Evolutionary conservation across 441 rosid species (phyloP).

Genomic region (Gossypium lobatum): DNA sequence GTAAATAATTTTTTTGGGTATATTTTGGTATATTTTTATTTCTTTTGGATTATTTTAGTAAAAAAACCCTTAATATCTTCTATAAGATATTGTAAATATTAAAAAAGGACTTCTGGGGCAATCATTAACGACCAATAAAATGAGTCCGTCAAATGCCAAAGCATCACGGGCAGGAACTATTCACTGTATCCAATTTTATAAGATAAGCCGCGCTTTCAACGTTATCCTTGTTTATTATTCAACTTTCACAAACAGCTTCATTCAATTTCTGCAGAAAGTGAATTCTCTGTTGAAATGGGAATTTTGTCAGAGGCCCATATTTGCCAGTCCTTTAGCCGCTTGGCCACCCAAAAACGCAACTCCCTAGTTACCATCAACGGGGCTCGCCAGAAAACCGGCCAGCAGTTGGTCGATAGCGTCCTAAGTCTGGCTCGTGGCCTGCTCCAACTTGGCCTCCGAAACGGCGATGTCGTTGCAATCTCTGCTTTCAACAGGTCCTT

Average conservation of each 20-base stretch:
- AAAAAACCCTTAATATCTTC: too few species aligned
- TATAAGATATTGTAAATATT: too few species aligned
- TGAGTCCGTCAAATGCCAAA: neutral
- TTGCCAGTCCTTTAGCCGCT: conserved; percentile 62
- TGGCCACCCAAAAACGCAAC: conserved; percentile 41
- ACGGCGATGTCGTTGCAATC: conserved; percentile 60
- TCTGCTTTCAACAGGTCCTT: conserved; percentile 69
- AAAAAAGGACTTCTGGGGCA: too few species aligned
- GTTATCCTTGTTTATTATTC: neutral
- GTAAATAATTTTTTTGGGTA: too few species aligned
- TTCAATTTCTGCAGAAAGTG: neutral
- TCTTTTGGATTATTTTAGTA: too few species aligned
- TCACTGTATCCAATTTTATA: neutral
- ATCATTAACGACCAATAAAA: neutral
- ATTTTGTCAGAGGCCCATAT: conserved; percentile 53
- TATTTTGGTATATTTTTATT: too few species aligned
- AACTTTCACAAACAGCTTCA: neutral
- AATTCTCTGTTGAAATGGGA: conserved; percentile 30
- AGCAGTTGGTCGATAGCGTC: conserved; percentile 51
- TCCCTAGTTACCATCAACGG: conserved; percentile 39
- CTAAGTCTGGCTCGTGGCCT: conserved; percentile 45
- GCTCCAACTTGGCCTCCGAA: conserved; percentile 40
- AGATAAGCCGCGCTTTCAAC: conserved; percentile 1
- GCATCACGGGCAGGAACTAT: neutral
- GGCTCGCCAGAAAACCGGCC: conserved; percentile 42